Conservation (phyloP, 2,329 filamentous ascomycete species). For the Penicillium fuscoglaucum region DNA sequence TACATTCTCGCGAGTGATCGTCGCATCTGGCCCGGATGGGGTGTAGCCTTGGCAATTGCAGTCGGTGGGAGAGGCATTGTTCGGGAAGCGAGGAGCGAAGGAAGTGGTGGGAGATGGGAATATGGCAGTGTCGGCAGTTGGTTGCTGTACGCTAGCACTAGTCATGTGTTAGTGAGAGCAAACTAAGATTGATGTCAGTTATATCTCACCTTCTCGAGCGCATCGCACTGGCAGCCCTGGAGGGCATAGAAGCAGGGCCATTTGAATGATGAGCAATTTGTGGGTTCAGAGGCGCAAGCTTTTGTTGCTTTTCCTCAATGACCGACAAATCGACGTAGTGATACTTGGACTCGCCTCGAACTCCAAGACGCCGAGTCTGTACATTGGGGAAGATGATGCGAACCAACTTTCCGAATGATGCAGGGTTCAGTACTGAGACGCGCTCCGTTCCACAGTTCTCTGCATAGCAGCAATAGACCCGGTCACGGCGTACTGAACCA, state of each 20-base stretch:
- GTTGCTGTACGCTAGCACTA: slow-evolving; percentile 36
- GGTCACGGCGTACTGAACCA: slow-evolving; percentile 79
- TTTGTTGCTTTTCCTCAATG: slow-evolving; percentile 46
- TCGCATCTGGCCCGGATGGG: slow-evolving; percentile 30
- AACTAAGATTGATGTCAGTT: background rate
- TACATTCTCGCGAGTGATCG: slow-evolving; percentile 40
- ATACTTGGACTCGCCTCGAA: slow-evolving; percentile 96
- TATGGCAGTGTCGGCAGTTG: slow-evolving; percentile 40
- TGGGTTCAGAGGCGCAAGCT: slow-evolving; percentile 28
- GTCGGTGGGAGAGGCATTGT: slow-evolving; percentile 20
- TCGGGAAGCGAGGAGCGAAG: slow-evolving; percentile 35
- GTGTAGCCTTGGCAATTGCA: slow-evolving; percentile 36
- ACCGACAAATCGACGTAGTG: slow-evolving; percentile 68
- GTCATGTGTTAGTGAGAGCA: slow-evolving; percentile 14
- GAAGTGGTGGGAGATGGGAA: slow-evolving; percentile 44
- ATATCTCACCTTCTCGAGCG: slow-evolving; percentile 33
- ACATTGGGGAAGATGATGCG: slow-evolving; percentile 94
- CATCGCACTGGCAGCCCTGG: slow-evolving; percentile 30
- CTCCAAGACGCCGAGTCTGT: slow-evolving; percentile 86
- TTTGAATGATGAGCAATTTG: slow-evolving; percentile 27
- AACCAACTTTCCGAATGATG: slow-evolving; percentile 96
- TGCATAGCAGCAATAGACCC: slow-evolving; percentile 94
- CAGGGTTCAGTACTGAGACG: slow-evolving; percentile 92
- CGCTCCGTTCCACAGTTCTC: slow-evolving; percentile 88
- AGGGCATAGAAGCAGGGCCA: slow-evolving; percentile 19